Percentiles rank a stretch among this genome's conserved stretches.
phyloP scores from a whole-genome alignment of 2,329 filamentous ascomycete species.

The Didymella segeticola region DNA sequence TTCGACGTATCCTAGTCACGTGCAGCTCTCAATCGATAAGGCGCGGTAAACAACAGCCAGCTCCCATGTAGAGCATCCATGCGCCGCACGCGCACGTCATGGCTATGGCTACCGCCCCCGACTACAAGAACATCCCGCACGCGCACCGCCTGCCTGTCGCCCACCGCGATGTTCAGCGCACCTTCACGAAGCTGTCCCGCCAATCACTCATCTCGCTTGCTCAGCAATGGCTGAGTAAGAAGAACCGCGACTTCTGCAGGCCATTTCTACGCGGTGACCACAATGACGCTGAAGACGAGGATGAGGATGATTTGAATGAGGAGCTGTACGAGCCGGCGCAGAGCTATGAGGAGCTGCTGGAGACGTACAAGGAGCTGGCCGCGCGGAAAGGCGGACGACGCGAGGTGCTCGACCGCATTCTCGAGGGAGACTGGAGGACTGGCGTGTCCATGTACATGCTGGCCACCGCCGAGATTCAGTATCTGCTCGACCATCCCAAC shows the following conservation, averaged over 20 bases:
- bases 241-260: slow-evolving; percentile 64
- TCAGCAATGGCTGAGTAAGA: slow-evolving; percentile 77
- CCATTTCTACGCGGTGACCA: slow-evolving; percentile 61
- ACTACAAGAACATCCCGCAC: slow-evolving; percentile 74
- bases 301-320: slow-evolving; percentile 59
- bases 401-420: slow-evolving; percentile 62
- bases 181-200: slow-evolving; percentile 73
- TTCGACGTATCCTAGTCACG: slow-evolving; percentile 2
- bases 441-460: slow-evolving; percentile 63
- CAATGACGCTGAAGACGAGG: slow-evolving; percentile 55
- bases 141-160: slow-evolving; percentile 71
- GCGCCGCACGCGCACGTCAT: slow-evolving; percentile 34
- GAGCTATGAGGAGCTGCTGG: slow-evolving; percentile 70
- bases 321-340: slow-evolving; percentile 73
- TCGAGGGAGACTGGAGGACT: slow-evolving; percentile 64
- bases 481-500: slow-evolving; percentile 60
- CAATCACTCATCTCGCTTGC: slow-evolving; percentile 74
- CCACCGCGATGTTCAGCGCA: slow-evolving; percentile 69
- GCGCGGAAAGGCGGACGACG: slow-evolving; percentile 58
- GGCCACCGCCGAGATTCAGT: slow-evolving; percentile 61
- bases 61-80: slow-evolving; percentile 40
- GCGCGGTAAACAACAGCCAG: slow-evolving; percentile 28
- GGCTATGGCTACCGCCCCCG: slow-evolving; percentile 69
- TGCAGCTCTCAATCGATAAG: slow-evolving; percentile 31
- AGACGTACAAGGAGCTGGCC: slow-evolving; percentile 52